Percentiles rank a stretch among this genome's conserved stretches.
Conservation (phyloP, 192 early-diverging fungal genomes). For the Lunasporangiospora selenospora region DNA sequence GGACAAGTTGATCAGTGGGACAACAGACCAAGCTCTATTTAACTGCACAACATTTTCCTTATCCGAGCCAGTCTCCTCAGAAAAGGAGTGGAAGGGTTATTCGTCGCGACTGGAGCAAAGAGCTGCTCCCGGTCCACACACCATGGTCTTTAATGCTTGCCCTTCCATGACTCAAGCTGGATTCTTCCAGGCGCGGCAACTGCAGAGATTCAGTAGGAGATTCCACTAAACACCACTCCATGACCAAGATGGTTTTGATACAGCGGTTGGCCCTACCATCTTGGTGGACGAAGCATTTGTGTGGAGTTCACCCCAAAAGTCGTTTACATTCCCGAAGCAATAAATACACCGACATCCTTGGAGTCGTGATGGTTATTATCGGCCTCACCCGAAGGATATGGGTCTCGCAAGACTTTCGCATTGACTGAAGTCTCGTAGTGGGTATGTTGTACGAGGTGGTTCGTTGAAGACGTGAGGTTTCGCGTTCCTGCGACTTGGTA, state of each 20-base stretch:
- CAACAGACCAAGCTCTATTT: slow-evolving; percentile 21
- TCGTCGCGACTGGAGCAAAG: slow-evolving; percentile 17
- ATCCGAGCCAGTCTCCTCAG: slow-evolving; percentile 14
- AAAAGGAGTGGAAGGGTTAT: slow-evolving; percentile 5
- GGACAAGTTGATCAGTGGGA: no score
- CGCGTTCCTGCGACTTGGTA: not conserved
- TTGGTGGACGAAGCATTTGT: slow-evolving; percentile 15
- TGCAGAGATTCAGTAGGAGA: slow-evolving; percentile 33
- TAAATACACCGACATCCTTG: slow-evolving; percentile 18
- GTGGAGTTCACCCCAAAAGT: slow-evolving; percentile 43
- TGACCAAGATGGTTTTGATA: no score
- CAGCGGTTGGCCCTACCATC: not conserved
- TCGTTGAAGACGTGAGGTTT: slow-evolving; percentile 7
- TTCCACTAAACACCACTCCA: slow-evolving; percentile 16
- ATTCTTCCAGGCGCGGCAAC: slow-evolving; percentile 27
- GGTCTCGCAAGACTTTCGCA: slow-evolving; percentile 11
- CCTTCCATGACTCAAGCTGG: slow-evolving; percentile 11
- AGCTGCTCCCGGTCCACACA: slow-evolving; percentile 18
- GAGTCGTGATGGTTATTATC: slow-evolving; percentile 3
- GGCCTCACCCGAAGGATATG: slow-evolving; percentile 4
- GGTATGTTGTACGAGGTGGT: slow-evolving; percentile 39
- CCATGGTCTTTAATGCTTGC: slow-evolving; percentile 13
- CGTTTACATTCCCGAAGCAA: slow-evolving; percentile 14
- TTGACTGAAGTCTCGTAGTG: slow-evolving; percentile 25
- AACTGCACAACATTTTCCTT: slow-evolving; percentile 19